A percentile compares a stretch with the other conserved stretches of the same genome.
Conservation (phyloP, 2,329 filamentous ascomycete genomes). For the Trichoderma asperellum region DNA sequence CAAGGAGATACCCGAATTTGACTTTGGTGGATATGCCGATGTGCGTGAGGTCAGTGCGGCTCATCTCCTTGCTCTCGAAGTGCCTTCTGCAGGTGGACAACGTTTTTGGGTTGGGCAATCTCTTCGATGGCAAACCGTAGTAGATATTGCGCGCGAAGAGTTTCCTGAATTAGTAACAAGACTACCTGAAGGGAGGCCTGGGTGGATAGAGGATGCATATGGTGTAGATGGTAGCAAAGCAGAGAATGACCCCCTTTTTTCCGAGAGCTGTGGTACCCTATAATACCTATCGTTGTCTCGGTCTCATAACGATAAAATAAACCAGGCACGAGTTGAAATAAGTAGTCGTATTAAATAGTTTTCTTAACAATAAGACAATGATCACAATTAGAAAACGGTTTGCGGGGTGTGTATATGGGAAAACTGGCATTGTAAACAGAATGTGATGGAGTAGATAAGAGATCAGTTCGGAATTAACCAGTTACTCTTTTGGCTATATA, state of each 20-base stretch:
- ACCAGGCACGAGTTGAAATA: no score
- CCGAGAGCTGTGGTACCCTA: no score
- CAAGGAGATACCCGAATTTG: not conserved
- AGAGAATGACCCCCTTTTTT: not conserved
- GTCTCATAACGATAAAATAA: no score
- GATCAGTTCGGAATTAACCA: no score
- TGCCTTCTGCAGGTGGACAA: not conserved
- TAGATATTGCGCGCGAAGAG: not conserved
- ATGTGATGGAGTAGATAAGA: no score
- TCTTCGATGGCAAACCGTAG: not conserved
- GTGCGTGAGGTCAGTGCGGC: slow-evolving; percentile 1
- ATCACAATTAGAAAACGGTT: no score
- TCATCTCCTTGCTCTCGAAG: slow-evolving; percentile 2
- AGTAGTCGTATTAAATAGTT: no score
- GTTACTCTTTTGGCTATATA: no score
- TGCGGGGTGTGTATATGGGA: no score
- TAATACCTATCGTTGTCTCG: no score
- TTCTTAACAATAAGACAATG: no score
- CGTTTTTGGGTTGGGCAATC: slow-evolving; percentile 13
- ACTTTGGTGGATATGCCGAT: slow-evolving; percentile 15
- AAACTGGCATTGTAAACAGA: no score
- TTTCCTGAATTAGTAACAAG: not conserved
- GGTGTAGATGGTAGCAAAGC: slow-evolving; percentile 12
- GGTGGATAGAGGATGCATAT: slow-evolving; percentile 5
- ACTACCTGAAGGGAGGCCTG: not conserved